Evolutionary conservation across 352 stramenopile genomes (phyloP), one percentile per base, ranked within the genome.

Genomic region (Globisporangium canariense): DNA sequence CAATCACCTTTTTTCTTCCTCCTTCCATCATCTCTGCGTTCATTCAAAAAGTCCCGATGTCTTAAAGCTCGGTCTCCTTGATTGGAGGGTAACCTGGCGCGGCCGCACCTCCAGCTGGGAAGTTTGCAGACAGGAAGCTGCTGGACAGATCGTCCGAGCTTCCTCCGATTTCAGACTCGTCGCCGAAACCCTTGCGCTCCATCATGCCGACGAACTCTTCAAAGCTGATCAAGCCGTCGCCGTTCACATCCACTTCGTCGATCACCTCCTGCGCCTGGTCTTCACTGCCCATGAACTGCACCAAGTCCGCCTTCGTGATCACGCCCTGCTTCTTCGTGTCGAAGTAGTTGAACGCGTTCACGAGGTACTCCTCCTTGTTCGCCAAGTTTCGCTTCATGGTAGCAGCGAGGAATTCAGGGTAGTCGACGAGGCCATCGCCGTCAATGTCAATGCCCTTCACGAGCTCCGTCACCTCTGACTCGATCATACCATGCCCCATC

Each of bases 161-260:
- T n/a, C 77, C 75, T 58, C 73, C 81, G 20, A 59, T 50, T 46
- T 90, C 81, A 8, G 81, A 88, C 59, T 95, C 86, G 11, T 94
- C 86, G 14, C 83, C 83, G 60, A 88, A 90, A 60, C 83, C 83
- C 77, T 91, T 89, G 62, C 86, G 83, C 70, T 93, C 75, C 89
- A 97, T 97, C 86, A 97, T 96, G 30, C 69, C 70, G 53, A 94
- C 77, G 67, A 98, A 98, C 69, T 98, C 93, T 28, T 97, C 81
- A 65, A 97, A 98, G 70, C 78, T 96, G 69, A 98, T 97, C 51
- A 90, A 70, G 11, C 91, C 91, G 69, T 98, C 93, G 47, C 90
- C 82, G 66, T 98, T 92, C 40, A 71, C 75, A 69, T 98, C 91
- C 38, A 98, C 79, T n/a, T 97, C 90, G 43, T 93, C 64, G 58